Evolutionary conservation across 768 basidiomycete genomes (phyloP), one percentile per base, ranked within the genome.

Genomic region (Lactifluus pinguis): DNA sequence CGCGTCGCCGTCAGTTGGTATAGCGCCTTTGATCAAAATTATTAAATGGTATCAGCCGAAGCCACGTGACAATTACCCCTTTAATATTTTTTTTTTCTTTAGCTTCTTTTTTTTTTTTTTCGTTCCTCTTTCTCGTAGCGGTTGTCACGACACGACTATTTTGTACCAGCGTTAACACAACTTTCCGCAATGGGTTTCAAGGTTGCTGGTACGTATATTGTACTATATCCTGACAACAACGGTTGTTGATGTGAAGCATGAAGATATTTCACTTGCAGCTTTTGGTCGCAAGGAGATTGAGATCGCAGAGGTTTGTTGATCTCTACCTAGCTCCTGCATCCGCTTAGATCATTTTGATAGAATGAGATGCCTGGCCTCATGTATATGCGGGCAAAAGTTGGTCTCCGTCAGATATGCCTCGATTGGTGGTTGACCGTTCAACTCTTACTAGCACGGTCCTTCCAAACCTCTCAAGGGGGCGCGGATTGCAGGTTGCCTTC

Each of bases 241-340:
- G 36, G 57, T 63, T 62, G 65, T 69, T 30, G 60, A 38, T 36
- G 15, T 44, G 45, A 38, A 44, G 38, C 57, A 55, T 10, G 49
- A 57, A 92, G 93, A 93, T 72, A 79, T 95, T 70, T 98, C 95
- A 70, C 91, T 99, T 72, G 97, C 97, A 72, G 95, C 95, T 62
- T 99, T 98, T 77, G 93, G 95, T 76, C 93, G 95, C 80, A 99
- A 99, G 80, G 95, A 99, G 80, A 92, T 99, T 70, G 87, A 95
- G 79, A 90, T 99, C 75, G 95, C 95, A 65, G 95, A 99, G 87
- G 95, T 95, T 74, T 67, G 73, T 59, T 67, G 56, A 47, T 45
- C 66, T 54, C 49, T 59, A 25, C 45, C 21, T 62, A 63, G 62
- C 65, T 53, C 59, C 55, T 58, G 19, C 60, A 54, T 61, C 61